Percentiles rank a stretch among this genome's conserved stretches.
Conservation (phyloP, 257 asterid genomes). For the Gentiana dahurica region DNA sequence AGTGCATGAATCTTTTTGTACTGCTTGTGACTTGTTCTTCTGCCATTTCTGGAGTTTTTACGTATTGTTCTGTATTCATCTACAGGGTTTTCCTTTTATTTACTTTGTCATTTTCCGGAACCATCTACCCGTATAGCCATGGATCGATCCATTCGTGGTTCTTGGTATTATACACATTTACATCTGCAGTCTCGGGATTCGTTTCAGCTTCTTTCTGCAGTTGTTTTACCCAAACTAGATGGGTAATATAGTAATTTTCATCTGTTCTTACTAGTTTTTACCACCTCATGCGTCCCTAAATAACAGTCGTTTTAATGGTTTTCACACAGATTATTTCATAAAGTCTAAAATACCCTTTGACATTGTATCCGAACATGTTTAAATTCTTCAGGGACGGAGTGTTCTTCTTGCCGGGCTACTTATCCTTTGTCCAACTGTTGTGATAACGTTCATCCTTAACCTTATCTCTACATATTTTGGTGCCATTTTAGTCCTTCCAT, state of each 20-base stretch:
- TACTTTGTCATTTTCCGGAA: conserved; percentile 46
- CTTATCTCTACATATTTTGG: conserved; percentile 37
- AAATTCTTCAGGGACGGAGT: conserved; percentile 39
- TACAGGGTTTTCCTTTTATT: conserved; percentile 56
- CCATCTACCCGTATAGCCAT: conserved; percentile 62
- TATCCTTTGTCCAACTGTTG: conserved; percentile 44
- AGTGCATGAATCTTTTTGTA: too few relatives aligned
- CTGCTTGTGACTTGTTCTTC: too few relatives aligned
- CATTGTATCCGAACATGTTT: conserved; percentile 1
- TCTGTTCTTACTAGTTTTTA: neutral
- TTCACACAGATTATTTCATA: neutral
- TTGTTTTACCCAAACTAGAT: conserved; percentile 51
- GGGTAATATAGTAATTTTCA: conserved; percentile 36
- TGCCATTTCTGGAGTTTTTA: too few relatives aligned
- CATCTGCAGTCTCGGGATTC: conserved; percentile 74
- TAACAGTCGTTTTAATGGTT: neutral
- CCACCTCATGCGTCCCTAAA: neutral
- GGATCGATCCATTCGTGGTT: conserved; percentile 49
- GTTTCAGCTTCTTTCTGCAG: conserved; percentile 51
- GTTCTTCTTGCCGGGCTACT: conserved; percentile 42
- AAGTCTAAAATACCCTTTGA: too few relatives aligned
- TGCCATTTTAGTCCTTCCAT: conserved; percentile 61
- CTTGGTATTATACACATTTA: conserved; percentile 44
- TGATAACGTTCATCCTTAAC: conserved; percentile 41
- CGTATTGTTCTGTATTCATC: conserved; percentile 1